phyloP scores from a whole-genome alignment of 192 early-diverging fungal genomes.

The Backusella australiensis region DNA sequence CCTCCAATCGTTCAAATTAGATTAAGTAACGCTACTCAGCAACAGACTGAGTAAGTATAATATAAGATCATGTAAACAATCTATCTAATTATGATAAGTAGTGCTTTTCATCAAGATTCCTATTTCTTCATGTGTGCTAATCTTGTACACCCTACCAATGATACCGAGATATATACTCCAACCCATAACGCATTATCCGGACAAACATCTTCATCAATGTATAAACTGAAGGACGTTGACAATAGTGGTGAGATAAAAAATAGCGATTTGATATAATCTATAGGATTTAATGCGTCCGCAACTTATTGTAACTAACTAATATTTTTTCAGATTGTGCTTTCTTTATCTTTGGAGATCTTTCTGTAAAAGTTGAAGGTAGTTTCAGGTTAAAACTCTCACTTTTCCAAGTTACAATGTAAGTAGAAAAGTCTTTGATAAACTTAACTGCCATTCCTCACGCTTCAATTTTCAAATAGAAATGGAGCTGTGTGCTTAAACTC shows the following conservation, averaged over 20 bases:
- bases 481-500: conserved; percentile 42
- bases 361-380: conserved; percentile 79
- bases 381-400: conserved; percentile 80
- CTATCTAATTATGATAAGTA: conserved; percentile 8
- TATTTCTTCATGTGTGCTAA: conserved; percentile 96
- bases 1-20: conserved; percentile 33
- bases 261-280: background rate
- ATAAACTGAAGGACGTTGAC: conserved; percentile 81
- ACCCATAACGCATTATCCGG: conserved; percentile 80
- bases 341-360: conserved; percentile 94
- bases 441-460: background rate
- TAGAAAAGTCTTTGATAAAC: background rate
- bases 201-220: conserved; percentile 89
- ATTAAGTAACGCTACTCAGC: conserved; percentile 1
- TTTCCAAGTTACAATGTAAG: conserved; percentile 75
- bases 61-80: background rate
- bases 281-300: background rate
- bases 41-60: conserved; percentile 19
- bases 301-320: background rate
- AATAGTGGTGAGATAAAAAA: conserved; percentile 41
- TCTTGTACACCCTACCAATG: conserved; percentile 68
- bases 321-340: conserved; percentile 72
- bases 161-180: conserved; percentile 72
- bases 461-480: background rate
- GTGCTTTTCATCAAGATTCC: conserved; percentile 66